Evolutionary conservation across 192 early-diverging fungal species (phyloP), one percentile per base, ranked within the genome.

Genomic region (Backusella macrospora): DNA sequence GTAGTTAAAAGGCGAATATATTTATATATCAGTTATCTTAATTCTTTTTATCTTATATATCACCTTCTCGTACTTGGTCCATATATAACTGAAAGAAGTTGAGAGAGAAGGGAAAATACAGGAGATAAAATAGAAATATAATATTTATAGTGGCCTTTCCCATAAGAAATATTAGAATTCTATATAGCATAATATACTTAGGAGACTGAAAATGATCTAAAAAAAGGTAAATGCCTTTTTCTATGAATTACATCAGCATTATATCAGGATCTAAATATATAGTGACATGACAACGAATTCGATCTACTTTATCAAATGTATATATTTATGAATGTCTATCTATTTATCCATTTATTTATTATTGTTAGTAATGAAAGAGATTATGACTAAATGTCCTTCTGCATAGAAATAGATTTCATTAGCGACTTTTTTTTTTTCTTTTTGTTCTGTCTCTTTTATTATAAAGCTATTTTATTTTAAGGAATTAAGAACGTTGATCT

Each of bases 91-190:
- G 52, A 59, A 59, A 59, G 52, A 21, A 9, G 48, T 15, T 6
- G 48, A 23, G 21, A 23, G 52, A 59, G 52, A 18, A 12, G 52
- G 52, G 52, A 23, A 21, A 10, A 10, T 18, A 0, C 13, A 59
- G 21, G 23, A 26, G 52, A 26, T 59, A 23, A 23, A 59, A 59
- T 26, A 59, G 21, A 21, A 59, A 59, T 23, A 23, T 12, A 18
- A 59, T 8, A 23, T 59, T 21, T 12, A 59, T 23, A 59, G 52
- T 13, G 29, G 29, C 2, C 29, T 34, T 34, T 34, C 26, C 26
- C 13, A 59, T 23, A 59, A 59, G 52, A 59, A 59, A 59, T 59
- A 59, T 9, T 59, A 59, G 52, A 23, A 59, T 59, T 59, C 52
- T 59, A 23, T n/a, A 43, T 2, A 59, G 52, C 21, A 59, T 59